These are phyloP conservation scores for Sinapis alba DNA, from an alignment of 441 rosid species.

Conservation along the genomic window DNA sequence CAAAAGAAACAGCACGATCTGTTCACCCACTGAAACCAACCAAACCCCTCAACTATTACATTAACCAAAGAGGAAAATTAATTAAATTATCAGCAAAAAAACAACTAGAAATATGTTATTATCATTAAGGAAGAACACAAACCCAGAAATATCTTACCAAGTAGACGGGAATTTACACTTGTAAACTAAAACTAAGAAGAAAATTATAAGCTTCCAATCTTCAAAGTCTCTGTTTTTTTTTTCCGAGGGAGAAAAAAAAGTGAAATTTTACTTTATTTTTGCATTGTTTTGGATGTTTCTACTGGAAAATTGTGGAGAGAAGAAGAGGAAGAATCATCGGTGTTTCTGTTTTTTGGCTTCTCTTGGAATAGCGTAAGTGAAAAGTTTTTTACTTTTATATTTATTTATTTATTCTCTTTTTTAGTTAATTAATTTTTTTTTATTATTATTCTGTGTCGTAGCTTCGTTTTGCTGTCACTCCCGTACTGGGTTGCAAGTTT, in stretches of 20 bases:
- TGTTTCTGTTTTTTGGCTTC: slow-evolving; percentile 19
- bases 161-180: slow-evolving; percentile 12
- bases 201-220: slow-evolving; percentile 15
- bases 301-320: slow-evolving; percentile 30
- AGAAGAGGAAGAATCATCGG: slow-evolving; percentile 29
- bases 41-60: slow-evolving; percentile 17
- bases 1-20: slow-evolving; percentile 24
- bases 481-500: slow-evolving; percentile 28
- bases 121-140: slow-evolving; percentile 17
- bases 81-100: slow-evolving; percentile 3
- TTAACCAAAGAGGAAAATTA: not conserved
- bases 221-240: slow-evolving; percentile 16
- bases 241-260: not conserved
- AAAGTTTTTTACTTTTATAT: slow-evolving; percentile 27
- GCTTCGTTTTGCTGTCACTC: slow-evolving; percentile 35
- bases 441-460: too few species aligned
- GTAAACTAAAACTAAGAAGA: not conserved
- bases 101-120: not conserved
- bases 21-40: slow-evolving; percentile 35
- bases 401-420: slow-evolving; percentile 24
- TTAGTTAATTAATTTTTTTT: not conserved
- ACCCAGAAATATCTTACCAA: slow-evolving; percentile 36
- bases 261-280: not conserved
- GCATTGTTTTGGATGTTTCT: slow-evolving; percentile 24
- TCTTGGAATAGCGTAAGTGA: slow-evolving; percentile 39